A percentile compares a stretch with the other conserved stretches of the same genome.
Evolutionary conservation across 768 basidiomycete species (phyloP).

Genomic region (Leccinellum luteum): DNA sequence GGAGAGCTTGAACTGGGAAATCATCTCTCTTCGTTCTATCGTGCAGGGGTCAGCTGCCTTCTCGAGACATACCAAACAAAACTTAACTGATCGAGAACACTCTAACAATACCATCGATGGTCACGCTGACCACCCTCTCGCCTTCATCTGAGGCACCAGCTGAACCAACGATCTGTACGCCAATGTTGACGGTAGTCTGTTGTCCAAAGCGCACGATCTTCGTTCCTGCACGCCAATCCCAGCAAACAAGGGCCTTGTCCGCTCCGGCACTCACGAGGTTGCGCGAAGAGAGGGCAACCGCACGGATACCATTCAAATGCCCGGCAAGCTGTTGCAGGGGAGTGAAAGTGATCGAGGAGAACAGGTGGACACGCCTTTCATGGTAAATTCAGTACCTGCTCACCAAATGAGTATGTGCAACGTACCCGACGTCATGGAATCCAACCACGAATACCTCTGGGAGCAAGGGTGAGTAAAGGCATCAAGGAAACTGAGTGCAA

Average conservation of each 20-base stretch:
- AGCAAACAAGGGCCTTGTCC: constrained; percentile 73
- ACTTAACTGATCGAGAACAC: constrained; percentile 87
- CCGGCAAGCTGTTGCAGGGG: constrained; percentile 82
- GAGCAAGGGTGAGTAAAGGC: constrained; percentile 5
- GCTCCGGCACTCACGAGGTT: constrained; percentile 84
- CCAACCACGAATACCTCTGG: constrained; percentile 88
- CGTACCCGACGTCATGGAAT: constrained; percentile 88
- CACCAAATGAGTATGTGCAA: constrained; percentile 2
- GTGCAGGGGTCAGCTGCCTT: constrained; percentile 5
- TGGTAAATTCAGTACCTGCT: background rate
- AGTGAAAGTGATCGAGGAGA: constrained; percentile 80
- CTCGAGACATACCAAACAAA: background rate
- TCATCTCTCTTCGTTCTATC: constrained; percentile 75
- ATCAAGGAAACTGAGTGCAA: background rate
- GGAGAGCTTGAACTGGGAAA: constrained; percentile 85
- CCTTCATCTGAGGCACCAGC: constrained; percentile 47
- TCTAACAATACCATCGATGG: constrained; percentile 87
- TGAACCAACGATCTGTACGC: constrained; percentile 76
- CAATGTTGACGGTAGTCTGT: constrained; percentile 89
- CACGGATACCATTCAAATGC: constrained; percentile 86
- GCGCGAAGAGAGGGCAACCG: constrained; percentile 80
- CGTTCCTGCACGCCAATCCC: constrained; percentile 86
- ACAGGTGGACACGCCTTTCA: constrained; percentile 79
- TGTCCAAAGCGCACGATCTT: constrained; percentile 92
- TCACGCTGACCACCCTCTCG: constrained; percentile 85